A percentile compares a stretch with the other conserved stretches of the same genome.
These are phyloP conservation scores for Pyrenophora tritici-repentis DNA, from an alignment of 2,329 filamentous ascomycete species.

Conservation along the genomic window DNA sequence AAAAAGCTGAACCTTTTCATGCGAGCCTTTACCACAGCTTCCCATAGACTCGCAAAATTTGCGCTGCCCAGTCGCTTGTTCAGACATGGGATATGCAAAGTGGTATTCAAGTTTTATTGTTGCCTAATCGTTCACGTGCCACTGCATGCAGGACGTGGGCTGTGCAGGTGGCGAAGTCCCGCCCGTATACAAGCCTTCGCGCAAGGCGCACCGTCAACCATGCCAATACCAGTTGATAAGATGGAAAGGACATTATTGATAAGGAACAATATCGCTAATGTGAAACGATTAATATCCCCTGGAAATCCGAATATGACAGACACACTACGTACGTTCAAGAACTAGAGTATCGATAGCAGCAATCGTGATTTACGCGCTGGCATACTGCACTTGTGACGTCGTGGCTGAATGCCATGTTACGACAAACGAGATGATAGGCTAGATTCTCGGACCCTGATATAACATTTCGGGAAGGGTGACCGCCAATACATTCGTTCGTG, in stretches of 20 bases:
- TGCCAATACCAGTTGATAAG: too few relatives aligned
- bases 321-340: too few relatives aligned
- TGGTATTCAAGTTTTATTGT: not conserved
- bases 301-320: too few relatives aligned
- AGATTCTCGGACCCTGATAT: not conserved
- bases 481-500: not conserved
- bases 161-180: slow-evolving; percentile 5
- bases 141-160: not conserved
- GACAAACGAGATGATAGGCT: not conserved
- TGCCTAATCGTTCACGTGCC: slow-evolving; percentile 2
- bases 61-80: slow-evolving; percentile 9
- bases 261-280: too few relatives aligned
- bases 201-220: not conserved
- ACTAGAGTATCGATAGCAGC: too few relatives aligned
- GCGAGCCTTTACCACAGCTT: not conserved
- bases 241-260: too few relatives aligned
- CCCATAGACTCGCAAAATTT: not conserved
- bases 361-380: slow-evolving; percentile 1
- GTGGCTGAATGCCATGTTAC: slow-evolving; percentile 1
- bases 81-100: not conserved
- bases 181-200: not conserved
- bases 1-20: slow-evolving; percentile 7
- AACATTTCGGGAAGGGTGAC: not conserved
- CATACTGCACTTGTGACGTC: not conserved
- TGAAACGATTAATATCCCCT: too few relatives aligned